Percentiles rank a stretch among this genome's conserved stretches.
Evolutionary conservation across 2,329 filamentous ascomycete genomes (phyloP).

Genomic region (Herpotrichia juniperi): DNA sequence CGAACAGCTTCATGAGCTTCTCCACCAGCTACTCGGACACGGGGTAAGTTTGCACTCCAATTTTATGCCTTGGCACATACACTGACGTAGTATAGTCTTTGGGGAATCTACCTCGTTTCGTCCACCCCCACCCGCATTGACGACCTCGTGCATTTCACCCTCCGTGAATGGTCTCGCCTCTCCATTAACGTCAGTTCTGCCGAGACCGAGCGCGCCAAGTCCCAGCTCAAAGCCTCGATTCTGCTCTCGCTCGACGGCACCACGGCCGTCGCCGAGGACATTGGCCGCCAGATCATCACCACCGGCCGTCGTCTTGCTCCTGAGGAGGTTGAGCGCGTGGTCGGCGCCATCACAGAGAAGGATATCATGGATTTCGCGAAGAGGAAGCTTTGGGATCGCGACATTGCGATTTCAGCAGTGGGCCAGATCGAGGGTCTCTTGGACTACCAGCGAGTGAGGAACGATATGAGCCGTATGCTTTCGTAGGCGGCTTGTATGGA

Average conservation of each 20-base stretch:
- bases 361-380: conserved; percentile 97
- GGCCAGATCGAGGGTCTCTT: conserved; percentile 86
- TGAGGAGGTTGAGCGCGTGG: conserved; percentile 91
- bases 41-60: conserved; percentile 70
- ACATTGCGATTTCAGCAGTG: conserved; percentile 91
- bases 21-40: conserved; percentile 99
- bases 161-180: conserved; percentile 97
- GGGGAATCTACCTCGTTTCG: conserved; percentile 98
- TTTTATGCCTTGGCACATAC: background rate
- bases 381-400: conserved; percentile 96
- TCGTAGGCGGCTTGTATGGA: conserved; percentile 27
- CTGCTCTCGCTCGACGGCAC: conserved; percentile 97
- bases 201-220: conserved; percentile 97
- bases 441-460: conserved; percentile 78
- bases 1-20: conserved; percentile 99
- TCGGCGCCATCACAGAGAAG: conserved; percentile 89
- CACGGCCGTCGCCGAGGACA: conserved; percentile 96
- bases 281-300: conserved; percentile 97
- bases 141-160: conserved; percentile 96
- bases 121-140: conserved; percentile 88
- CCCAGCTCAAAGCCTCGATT: conserved; percentile 97
- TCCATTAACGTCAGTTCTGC: conserved; percentile 85
- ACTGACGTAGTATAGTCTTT: conserved; percentile 69
- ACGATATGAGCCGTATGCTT: conserved; percentile 83
- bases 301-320: conserved; percentile 91